Conservation (phyloP, 2,329 filamentous ascomycete genomes). For the Verticillium klebahnii region DNA sequence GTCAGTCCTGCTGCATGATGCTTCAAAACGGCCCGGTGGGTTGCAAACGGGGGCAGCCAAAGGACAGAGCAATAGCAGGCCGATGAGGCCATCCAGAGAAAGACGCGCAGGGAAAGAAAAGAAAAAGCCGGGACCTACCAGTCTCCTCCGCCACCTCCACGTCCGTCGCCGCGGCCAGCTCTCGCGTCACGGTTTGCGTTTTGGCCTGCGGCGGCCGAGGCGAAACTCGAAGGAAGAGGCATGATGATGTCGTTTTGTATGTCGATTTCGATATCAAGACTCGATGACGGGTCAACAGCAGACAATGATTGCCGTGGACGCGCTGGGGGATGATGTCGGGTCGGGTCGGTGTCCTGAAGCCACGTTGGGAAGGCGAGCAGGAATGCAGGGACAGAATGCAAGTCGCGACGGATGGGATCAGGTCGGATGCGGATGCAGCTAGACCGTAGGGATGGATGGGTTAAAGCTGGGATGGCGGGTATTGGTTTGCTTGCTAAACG, state of each 20-base stretch:
- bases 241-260: slow-evolving; percentile 29
- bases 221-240: slow-evolving; percentile 79
- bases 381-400: slow-evolving; percentile 11
- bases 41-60: background rate
- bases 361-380: slow-evolving; percentile 1
- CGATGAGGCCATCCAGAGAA: background rate
- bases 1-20: background rate
- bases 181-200: slow-evolving; percentile 56
- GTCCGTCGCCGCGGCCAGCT: slow-evolving; percentile 53
- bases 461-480: background rate
- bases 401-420: slow-evolving; percentile 1
- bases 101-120: slow-evolving; percentile 1
- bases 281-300: background rate
- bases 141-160: slow-evolving; percentile 55
- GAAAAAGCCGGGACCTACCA: slow-evolving; percentile 52
- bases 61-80: background rate
- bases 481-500: slow-evolving; percentile 12
- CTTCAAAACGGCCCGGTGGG: background rate
- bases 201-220: slow-evolving; percentile 76
- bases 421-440: background rate
- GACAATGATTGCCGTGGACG: background rate
- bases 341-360: slow-evolving; percentile 7
- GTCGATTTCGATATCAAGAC: background rate
- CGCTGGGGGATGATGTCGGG: slow-evolving; percentile 1
- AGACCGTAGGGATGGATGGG: background rate